These are phyloP conservation scores for Hypoxylon rubiginosum DNA, from an alignment of 2,329 filamentous ascomycete genomes.

Conservation along the genomic window DNA sequence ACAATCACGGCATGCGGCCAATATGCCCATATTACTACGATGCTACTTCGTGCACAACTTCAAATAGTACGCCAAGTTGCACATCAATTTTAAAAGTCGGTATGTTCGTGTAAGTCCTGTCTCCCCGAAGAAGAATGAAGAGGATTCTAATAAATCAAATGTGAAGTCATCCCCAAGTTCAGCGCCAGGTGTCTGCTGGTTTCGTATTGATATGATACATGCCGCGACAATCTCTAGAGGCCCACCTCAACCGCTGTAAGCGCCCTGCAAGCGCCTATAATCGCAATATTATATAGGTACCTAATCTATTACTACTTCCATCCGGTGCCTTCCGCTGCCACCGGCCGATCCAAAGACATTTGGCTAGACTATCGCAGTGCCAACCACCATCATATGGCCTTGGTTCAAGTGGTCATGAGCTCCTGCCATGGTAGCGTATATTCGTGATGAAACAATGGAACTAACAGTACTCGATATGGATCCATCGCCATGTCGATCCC, in stretches of 20 bases:
- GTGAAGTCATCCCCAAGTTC: background rate
- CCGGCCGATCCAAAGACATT: background rate
- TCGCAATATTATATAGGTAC: too few species aligned
- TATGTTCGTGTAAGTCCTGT: background rate
- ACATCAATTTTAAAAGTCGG: background rate
- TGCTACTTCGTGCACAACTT: constrained; percentile 18
- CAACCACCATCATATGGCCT: constrained; percentile 27
- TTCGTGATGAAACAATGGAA: constrained; percentile 6
- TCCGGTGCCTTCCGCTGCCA: constrained; percentile 28
- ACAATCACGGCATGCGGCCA: constrained; percentile 9
- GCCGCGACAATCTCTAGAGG: constrained; percentile 6
- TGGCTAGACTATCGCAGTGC: too few species aligned
- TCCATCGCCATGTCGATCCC: constrained; percentile 33
- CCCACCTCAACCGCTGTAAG: background rate
- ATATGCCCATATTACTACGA: constrained; percentile 26
- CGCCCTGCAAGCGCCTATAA: too few species aligned
- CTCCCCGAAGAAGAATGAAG: background rate
- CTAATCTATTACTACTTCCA: too few species aligned
- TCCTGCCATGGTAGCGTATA: constrained; percentile 4
- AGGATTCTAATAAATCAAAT: background rate
- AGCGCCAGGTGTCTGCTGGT: background rate
- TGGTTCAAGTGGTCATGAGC: constrained; percentile 11
- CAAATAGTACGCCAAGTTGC: constrained; percentile 6
- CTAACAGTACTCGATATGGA: constrained; percentile 16
- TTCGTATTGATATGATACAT: constrained; percentile 1